A percentile compares a stretch with the other conserved stretches of the same genome.
phyloP scores from a whole-genome alignment of 345 rosid species.

The Lenwebbia sp. region DNA sequence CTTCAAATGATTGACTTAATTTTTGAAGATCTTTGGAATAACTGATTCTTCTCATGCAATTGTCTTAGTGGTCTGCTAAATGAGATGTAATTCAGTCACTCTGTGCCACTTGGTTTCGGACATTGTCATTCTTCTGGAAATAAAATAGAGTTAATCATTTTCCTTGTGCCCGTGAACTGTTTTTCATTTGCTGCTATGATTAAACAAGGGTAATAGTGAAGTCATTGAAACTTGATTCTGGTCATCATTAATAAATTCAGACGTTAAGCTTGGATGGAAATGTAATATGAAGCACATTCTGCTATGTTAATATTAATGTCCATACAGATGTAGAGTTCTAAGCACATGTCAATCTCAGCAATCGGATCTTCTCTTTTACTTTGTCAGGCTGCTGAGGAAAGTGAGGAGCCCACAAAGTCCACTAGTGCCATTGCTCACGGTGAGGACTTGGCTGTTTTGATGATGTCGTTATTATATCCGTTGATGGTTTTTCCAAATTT shows the following conservation, averaged over 20 bases:
- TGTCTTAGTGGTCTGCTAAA: background rate
- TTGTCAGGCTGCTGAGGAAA: conserved; percentile 37
- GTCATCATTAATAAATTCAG: background rate
- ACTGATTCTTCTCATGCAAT: background rate
- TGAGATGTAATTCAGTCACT: background rate
- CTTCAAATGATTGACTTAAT: background rate
- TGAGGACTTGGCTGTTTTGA: background rate
- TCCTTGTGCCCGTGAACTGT: background rate
- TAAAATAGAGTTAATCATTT: background rate
- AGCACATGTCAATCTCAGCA: background rate
- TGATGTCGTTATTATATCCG: background rate
- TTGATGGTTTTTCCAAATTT: background rate
- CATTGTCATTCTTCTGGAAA: background rate
- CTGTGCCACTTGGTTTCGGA: background rate
- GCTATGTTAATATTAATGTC: background rate
- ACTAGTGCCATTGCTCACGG: conserved; percentile 9
- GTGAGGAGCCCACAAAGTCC: conserved; percentile 12
- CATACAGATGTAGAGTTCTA: background rate
- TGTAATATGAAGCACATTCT: background rate
- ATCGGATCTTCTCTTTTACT: background rate
- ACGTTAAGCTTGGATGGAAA: background rate
- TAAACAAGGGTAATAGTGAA: background rate
- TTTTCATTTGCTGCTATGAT: background rate
- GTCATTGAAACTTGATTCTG: background rate
- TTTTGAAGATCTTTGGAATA: background rate